Percentiles rank a stretch among this genome's conserved stretches.
Evolutionary conservation across 345 rosid genomes (phyloP).

Genomic region (Kernera saxatilis): DNA sequence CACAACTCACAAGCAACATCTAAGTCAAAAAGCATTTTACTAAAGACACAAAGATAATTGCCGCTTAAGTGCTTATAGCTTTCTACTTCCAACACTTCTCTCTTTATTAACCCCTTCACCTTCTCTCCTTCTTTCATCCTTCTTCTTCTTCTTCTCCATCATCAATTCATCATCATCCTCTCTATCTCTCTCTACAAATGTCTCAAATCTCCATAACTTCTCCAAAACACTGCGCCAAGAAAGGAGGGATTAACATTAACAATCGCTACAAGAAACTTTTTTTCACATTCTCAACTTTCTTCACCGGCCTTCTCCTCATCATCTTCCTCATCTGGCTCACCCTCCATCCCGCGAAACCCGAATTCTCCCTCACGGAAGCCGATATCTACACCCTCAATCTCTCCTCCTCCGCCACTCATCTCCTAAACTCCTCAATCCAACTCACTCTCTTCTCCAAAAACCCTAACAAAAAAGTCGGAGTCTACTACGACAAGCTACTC

Average conservation of each 20-base stretch:
- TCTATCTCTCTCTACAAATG: conserved; percentile 43
- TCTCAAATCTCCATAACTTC: conserved; percentile 50
- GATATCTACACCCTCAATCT: conserved; percentile 60
- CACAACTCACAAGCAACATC: conserved; percentile 18
- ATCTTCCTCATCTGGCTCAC: conserved; percentile 61
- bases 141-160: background rate
- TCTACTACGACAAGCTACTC: conserved; percentile 71
- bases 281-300: conserved; percentile 42
- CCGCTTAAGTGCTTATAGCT: conserved; percentile 28
- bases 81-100: conserved; percentile 11
- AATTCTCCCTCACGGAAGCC: conserved; percentile 57
- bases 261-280: conserved; percentile 55
- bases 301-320: conserved; percentile 45
- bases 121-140: conserved; percentile 2
- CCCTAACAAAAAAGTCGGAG: conserved; percentile 65
- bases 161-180: background rate
- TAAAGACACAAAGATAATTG: conserved; percentile 13
- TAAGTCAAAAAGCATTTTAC: conserved; percentile 23
- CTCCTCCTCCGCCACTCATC: conserved; percentile 46
- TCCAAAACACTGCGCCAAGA: conserved; percentile 71
- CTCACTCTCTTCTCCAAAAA: conserved; percentile 58
- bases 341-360: conserved; percentile 75
- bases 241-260: conserved; percentile 36
- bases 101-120: conserved; percentile 7
- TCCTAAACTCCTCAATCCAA: conserved; percentile 78